Evolutionary conservation across 2,329 filamentous ascomycete species (phyloP), one percentile per base, ranked within the genome.

Genomic region (Neonectria hederae): DNA sequence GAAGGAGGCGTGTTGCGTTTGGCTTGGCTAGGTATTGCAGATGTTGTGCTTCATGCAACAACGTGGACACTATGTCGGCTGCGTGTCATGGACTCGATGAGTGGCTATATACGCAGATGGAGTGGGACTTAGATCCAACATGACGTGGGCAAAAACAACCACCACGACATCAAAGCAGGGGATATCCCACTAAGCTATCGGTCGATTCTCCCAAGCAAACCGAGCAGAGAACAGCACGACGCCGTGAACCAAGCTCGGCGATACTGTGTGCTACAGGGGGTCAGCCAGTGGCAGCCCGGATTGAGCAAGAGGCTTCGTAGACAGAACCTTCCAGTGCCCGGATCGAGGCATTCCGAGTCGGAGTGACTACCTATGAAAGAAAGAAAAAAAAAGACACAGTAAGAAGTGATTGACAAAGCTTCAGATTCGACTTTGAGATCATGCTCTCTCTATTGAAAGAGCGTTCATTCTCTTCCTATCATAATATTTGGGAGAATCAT

Each of bases 401-500:
- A 42, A 42, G 7, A 35, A 35, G 19, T 57, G 17, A 40, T 14
- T 21, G 51, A 67, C 1, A 5, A 69, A 80, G 86, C 86, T 87
- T 89, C 87, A 89, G 87, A 89, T 86, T 83, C 77, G 76, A 79
- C 80, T 78, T 81, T 88, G 83, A 88, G 83, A 89, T 89, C 87
- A 89, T 84, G 80, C 82, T 83, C 80, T 80, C 82, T 79, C 82
- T 79, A 69, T 71, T 65, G 67, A 74, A 79, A 79, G 78, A 84
- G 82, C 83, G 81, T 85, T 89, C 86, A 89, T 82, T 85, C 87
- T 89, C 87, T 89, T 89, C 87, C 87, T 89, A 89, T 89, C 84
- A 87, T 87, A 78, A 78, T 75, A 80, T 83, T 81, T 80, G 82
- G 75, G 77, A 76, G 79, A 84, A 87, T 89, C 87, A 89, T 89